These are phyloP conservation scores for Colletotrichum sansevieriae DNA, from an alignment of 2,329 filamentous ascomycete species.

Conservation along the genomic window DNA sequence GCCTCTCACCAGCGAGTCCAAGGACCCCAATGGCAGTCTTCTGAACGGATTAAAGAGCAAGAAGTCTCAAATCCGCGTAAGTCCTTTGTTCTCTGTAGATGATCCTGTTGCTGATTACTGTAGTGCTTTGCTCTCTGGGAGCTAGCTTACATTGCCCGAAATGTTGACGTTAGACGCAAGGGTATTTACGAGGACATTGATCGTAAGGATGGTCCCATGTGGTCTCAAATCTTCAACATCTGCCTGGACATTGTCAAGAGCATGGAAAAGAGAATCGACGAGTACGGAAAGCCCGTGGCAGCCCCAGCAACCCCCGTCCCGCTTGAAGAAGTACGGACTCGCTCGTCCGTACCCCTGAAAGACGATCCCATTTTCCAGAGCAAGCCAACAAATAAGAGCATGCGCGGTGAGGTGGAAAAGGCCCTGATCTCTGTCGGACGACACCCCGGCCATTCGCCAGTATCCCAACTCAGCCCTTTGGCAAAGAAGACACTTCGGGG, in stretches of 20 bases:
- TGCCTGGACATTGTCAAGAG: constrained; percentile 78
- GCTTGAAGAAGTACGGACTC: constrained; percentile 50
- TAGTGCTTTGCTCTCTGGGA: constrained; percentile 88
- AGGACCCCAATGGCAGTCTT: constrained; percentile 91
- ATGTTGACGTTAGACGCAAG: constrained; percentile 80
- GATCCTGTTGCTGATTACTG: constrained; percentile 7
- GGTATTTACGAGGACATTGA: constrained; percentile 91
- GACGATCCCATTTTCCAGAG: constrained; percentile 61
- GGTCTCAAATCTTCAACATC: constrained; percentile 80
- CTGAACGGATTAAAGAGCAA: constrained; percentile 87
- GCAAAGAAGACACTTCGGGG: constrained; percentile 64
- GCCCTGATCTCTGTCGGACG: constrained; percentile 58
- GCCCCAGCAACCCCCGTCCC: constrained; percentile 50
- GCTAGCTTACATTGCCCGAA: constrained; percentile 81
- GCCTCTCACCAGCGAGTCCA: constrained; percentile 86
- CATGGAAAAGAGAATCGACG: constrained; percentile 76
- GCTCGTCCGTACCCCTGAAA: constrained; percentile 56
- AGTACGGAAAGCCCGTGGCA: constrained; percentile 63
- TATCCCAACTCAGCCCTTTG: constrained; percentile 63
- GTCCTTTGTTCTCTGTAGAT: constrained; percentile 42
- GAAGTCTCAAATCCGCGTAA: constrained; percentile 80
- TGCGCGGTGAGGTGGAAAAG: constrained; percentile 61
- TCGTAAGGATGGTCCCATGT: constrained; percentile 81
- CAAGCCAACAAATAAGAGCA: constrained; percentile 52
- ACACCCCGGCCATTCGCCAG: constrained; percentile 62